Percentiles rank a stretch among this genome's conserved stretches.
Evolutionary conservation across 2,329 filamentous ascomycete genomes (phyloP).

Genomic region (Escovopsis sp.): DNA sequence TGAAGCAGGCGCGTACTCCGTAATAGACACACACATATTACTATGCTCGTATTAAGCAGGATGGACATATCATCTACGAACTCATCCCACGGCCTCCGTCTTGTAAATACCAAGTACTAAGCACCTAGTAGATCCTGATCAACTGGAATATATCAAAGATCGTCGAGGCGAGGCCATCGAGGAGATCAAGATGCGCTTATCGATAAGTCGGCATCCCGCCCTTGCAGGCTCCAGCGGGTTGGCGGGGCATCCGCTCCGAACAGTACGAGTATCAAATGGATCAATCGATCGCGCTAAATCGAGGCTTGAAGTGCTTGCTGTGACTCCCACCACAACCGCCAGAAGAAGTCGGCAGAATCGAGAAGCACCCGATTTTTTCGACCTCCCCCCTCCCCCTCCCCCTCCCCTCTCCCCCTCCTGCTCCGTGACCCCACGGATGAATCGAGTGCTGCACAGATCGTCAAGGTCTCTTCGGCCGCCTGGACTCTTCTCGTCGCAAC

Average conservation of each 20-base stretch:
- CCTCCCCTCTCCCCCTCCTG: background rate
- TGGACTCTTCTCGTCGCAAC: constrained; percentile 4
- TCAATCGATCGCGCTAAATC: background rate
- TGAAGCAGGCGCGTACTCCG: no score
- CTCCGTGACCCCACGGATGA: constrained; percentile 7
- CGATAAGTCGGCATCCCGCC: background rate
- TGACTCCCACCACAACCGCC: constrained; percentile 7
- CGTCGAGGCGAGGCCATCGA: no score
- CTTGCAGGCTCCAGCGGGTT: background rate
- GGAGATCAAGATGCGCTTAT: background rate
- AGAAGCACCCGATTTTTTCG: constrained; percentile 6
- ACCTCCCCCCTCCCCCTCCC: constrained; percentile 5
- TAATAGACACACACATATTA: no score
- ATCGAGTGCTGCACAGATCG: constrained; percentile 7
- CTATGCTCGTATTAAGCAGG: no score
- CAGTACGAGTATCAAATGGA: no score
- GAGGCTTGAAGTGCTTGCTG: constrained; percentile 3
- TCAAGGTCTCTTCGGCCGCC: constrained; percentile 8
- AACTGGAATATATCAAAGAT: no score
- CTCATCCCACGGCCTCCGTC: no score
- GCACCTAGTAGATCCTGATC: no score
- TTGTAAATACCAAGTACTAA: no score
- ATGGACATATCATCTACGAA: no score
- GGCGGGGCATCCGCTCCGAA: background rate
- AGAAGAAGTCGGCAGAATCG: background rate